Evolutionary conservation across 331 rosid species (phyloP).

Genomic region (Quercus lobata): DNA sequence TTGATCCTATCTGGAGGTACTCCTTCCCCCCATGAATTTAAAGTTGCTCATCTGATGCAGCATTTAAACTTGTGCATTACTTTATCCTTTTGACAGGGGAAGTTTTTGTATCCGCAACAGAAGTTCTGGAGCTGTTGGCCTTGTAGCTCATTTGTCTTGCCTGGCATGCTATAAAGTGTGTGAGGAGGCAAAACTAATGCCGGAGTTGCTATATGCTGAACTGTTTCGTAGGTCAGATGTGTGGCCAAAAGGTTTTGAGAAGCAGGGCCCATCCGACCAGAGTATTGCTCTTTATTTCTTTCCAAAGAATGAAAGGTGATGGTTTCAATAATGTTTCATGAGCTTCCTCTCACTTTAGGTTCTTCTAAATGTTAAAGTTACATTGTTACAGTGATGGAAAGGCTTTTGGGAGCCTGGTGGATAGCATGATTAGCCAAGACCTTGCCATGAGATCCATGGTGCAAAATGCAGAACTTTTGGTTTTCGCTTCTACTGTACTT

Average conservation of each 20-base stretch:
- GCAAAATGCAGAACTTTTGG: constrained; percentile 55
- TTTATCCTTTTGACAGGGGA: constrained; percentile 46
- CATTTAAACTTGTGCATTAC: constrained; percentile 5
- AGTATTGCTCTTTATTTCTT: constrained; percentile 71
- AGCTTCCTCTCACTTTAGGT: neutral
- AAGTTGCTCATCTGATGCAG: constrained; percentile 7
- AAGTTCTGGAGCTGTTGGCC: constrained; percentile 15
- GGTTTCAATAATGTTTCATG: neutral
- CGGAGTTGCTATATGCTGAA: constrained; percentile 32
- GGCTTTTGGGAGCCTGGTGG: constrained; percentile 36
- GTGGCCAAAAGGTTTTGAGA: constrained; percentile 65
- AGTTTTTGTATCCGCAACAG: constrained; percentile 24
- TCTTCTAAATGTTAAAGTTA: neutral
- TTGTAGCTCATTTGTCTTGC: constrained; percentile 59
- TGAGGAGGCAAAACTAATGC: constrained; percentile 46
- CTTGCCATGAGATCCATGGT: constrained; percentile 46
- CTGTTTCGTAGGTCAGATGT: constrained; percentile 39
- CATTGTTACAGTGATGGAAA: constrained; percentile 35
- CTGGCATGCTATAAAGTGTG: constrained; percentile 54
- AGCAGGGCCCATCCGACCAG: constrained; percentile 33
- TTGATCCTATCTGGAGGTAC: constrained; percentile 75
- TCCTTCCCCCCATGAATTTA: neutral
- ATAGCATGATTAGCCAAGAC: constrained; percentile 42
- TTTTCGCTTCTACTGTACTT: constrained; percentile 54
- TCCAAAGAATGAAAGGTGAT: constrained; percentile 59